phyloP scores from a whole-genome alignment of 2,329 filamentous ascomycete genomes.

The Trichoderma sp. region DNA sequence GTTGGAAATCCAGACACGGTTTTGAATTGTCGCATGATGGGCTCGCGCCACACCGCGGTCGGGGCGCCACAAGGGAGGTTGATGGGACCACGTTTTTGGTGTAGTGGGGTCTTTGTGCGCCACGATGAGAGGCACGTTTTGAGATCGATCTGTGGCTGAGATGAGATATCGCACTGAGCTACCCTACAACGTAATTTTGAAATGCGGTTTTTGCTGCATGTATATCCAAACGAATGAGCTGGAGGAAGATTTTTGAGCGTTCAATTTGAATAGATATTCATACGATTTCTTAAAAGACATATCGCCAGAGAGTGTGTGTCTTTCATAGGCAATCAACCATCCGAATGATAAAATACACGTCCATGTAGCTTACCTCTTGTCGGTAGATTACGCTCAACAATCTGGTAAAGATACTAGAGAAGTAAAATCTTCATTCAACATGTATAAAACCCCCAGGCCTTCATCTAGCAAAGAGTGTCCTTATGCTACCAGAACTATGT shows the following conservation, averaged over 20 bases:
- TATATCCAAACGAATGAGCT: background rate
- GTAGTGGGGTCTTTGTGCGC: background rate
- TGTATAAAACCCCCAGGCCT: too few species aligned
- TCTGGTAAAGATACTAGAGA: too few species aligned
- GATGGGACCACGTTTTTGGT: conserved; percentile 1
- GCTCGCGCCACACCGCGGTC: conserved; percentile 9
- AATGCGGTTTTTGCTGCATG: background rate
- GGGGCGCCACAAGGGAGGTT: conserved; percentile 7
- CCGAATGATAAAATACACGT: too few species aligned
- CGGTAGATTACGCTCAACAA: too few species aligned
- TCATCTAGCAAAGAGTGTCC: too few species aligned
- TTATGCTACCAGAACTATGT: background rate
- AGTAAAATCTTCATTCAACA: too few species aligned
- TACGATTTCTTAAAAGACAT: too few species aligned
- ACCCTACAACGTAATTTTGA: background rate
- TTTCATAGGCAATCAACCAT: background rate
- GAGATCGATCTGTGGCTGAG: background rate
- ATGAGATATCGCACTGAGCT: background rate
- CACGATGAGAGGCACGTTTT: background rate
- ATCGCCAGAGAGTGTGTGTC: accelerated
- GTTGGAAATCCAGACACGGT: background rate
- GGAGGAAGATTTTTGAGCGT: background rate
- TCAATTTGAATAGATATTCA: background rate
- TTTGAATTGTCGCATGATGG: conserved; percentile 10
- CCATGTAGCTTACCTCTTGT: too few species aligned